phyloP scores from a whole-genome alignment of 208 protist species.

The Crithidia acanthocephali region DNA sequence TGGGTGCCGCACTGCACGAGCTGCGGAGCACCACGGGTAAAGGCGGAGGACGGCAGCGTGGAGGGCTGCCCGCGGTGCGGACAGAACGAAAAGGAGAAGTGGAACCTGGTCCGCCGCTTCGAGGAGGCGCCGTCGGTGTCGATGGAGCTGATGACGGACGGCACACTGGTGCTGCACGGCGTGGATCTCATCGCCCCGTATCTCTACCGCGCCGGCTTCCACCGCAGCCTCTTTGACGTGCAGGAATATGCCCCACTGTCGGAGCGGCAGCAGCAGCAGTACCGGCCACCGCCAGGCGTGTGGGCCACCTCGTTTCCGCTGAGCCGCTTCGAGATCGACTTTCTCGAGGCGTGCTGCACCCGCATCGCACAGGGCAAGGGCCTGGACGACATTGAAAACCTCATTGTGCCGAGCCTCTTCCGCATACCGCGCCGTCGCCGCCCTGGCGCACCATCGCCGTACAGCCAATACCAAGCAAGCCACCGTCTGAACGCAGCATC shows the following conservation, averaged over 20 bases:
- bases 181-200: conserved; percentile 75
- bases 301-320: conserved; percentile 70
- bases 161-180: conserved; percentile 72
- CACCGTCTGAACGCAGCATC: neutral
- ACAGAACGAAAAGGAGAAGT: conserved; percentile 36
- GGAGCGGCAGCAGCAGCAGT: conserved; percentile 29
- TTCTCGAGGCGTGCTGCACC: conserved; percentile 85
- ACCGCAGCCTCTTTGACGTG: conserved; percentile 52
- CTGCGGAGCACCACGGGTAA: conserved; percentile 58
- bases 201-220: conserved; percentile 77
- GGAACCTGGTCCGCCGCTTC: conserved; percentile 76
- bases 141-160: conserved; percentile 83
- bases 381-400: conserved; percentile 47
- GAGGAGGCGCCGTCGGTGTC: conserved; percentile 43
- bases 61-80: conserved; percentile 63
- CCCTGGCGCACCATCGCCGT: conserved; percentile 7
- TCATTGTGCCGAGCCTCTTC: conserved; percentile 74
- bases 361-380: conserved; percentile 60
- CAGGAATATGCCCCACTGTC: conserved; percentile 30
- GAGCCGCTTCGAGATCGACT: conserved; percentile 83
- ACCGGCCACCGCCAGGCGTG: conserved; percentile 39
- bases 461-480: conserved; percentile 10
- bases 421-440: conserved; percentile 72
- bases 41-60: conserved; percentile 49
- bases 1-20: conserved; percentile 78